A percentile compares a stretch with the other conserved stretches of the same genome.
phyloP scores from a whole-genome alignment of 140 eudicot species.

The Erigeron philadelphicus region DNA sequence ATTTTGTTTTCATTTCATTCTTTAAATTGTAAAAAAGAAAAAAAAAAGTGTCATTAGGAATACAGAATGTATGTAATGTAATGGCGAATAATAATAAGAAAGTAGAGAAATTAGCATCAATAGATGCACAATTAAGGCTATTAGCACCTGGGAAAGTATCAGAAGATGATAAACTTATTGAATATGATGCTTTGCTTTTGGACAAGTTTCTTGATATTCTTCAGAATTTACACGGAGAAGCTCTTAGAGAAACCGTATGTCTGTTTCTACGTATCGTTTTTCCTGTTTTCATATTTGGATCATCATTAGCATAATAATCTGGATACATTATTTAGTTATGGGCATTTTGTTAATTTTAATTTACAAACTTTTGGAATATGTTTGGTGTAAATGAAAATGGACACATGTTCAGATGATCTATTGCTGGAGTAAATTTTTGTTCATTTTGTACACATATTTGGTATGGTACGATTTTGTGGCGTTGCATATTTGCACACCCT shows the following conservation, averaged over 20 bases:
- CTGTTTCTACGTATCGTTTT: neutral
- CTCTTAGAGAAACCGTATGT: slow-evolving; percentile 66
- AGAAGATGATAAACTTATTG: slow-evolving; percentile 91
- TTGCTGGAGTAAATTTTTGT: no score
- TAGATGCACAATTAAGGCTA: slow-evolving; percentile 84
- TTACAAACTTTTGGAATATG: no score
- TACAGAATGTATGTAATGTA: slow-evolving; percentile 14
- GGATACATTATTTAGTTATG: no score
- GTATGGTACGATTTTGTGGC: no score
- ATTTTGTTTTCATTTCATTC: slow-evolving; percentile 7
- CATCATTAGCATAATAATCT: no score
- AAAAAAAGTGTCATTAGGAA: neutral
- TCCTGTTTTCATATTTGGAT: no score
- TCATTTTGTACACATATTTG: no score
- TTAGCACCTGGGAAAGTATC: slow-evolving; percentile 77
- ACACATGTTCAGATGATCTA: no score
- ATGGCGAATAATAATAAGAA: slow-evolving; percentile 47
- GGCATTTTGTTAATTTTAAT: no score
- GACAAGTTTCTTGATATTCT: slow-evolving; percentile 90
- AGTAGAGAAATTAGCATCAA: slow-evolving; percentile 65
- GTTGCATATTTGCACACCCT: no score
- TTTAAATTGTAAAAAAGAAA: neutral
- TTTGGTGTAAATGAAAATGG: no score
- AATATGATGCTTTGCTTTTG: slow-evolving; percentile 84
- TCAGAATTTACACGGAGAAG: slow-evolving; percentile 87